phyloP scores from a whole-genome alignment of 768 basidiomycete genomes.

The Pleurotus tuoliensis region DNA sequence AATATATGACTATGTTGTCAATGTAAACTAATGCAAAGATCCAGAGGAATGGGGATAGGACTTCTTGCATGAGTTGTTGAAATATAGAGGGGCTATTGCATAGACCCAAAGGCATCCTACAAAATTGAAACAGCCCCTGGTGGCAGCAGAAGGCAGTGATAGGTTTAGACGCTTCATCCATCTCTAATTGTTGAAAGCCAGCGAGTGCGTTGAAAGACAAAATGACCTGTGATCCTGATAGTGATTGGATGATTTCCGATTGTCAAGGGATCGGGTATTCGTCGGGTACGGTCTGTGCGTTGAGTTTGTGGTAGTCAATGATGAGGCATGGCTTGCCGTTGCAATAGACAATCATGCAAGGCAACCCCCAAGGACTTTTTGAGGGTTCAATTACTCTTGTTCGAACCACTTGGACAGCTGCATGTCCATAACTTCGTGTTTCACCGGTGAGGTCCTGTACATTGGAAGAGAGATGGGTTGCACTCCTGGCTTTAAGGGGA shows the following conservation, averaged over 20 bases:
- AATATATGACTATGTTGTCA: no score
- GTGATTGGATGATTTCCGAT: conserved; percentile 21
- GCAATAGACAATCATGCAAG: conserved; percentile 29
- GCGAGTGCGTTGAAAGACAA: conserved; percentile 31
- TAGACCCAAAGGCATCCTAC: no score
- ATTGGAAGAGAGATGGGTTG: conserved; percentile 23
- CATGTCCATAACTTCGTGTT: conserved; percentile 23
- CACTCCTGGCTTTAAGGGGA: conserved; percentile 18
- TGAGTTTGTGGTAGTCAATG: conserved; percentile 20
- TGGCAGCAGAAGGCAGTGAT: conserved; percentile 36
- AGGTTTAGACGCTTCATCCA: conserved; percentile 21
- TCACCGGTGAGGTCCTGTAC: conserved; percentile 21
- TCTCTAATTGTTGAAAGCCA: conserved; percentile 36
- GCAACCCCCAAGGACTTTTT: conserved; percentile 31
- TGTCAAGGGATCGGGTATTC: conserved; percentile 23
- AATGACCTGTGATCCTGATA: conserved; percentile 26
- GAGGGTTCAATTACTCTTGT: conserved; percentile 35
- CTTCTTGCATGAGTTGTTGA: no score
- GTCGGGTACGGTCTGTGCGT: conserved; percentile 1
- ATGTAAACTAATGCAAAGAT: no score
- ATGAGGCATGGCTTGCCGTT: conserved; percentile 32
- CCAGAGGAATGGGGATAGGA: no score
- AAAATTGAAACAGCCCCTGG: background rate
- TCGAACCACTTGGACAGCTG: conserved; percentile 28
- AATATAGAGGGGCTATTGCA: no score